Conservation (phyloP, 208 protist species). For the Leishmania mexicana region DNA sequence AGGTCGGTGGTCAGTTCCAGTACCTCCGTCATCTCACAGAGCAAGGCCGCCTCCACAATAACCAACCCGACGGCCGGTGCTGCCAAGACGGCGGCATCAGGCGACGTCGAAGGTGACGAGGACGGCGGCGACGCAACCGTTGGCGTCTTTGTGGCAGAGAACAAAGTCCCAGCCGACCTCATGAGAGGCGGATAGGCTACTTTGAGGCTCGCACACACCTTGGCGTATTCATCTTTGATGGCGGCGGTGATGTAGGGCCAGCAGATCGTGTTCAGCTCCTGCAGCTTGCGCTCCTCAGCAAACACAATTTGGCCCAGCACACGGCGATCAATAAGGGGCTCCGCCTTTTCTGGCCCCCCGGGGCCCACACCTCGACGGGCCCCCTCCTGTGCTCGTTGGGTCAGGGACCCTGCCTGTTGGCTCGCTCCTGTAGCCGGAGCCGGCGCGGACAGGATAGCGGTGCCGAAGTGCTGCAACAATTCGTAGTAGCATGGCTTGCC, state of each 20-base stretch:
- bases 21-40: slow-evolving; percentile 52
- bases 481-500: slow-evolving; percentile 71
- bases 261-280: slow-evolving; percentile 68
- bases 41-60: slow-evolving; percentile 74
- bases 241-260: slow-evolving; percentile 71
- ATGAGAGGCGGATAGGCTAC: neutral
- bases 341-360: neutral
- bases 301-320: slow-evolving; percentile 65
- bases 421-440: neutral
- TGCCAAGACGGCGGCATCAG: neutral
- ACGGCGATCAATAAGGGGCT: slow-evolving; percentile 52
- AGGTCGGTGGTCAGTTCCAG: slow-evolving; percentile 53
- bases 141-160: neutral
- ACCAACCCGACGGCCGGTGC: slow-evolving; percentile 37
- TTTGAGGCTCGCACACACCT: neutral
- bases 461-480: slow-evolving; percentile 60
- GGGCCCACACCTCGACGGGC: neutral
- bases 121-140: neutral
- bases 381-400: neutral
- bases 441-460: slow-evolving; percentile 36
- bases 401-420: neutral
- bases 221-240: slow-evolving; percentile 36
- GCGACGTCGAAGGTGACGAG: neutral
- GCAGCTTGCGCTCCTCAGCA: slow-evolving; percentile 37
- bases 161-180: neutral